Percentiles rank a stretch among this genome's conserved stretches.
phyloP scores from a whole-genome alignment of 768 basidiomycete species.

The Macrocybe gigantea region DNA sequence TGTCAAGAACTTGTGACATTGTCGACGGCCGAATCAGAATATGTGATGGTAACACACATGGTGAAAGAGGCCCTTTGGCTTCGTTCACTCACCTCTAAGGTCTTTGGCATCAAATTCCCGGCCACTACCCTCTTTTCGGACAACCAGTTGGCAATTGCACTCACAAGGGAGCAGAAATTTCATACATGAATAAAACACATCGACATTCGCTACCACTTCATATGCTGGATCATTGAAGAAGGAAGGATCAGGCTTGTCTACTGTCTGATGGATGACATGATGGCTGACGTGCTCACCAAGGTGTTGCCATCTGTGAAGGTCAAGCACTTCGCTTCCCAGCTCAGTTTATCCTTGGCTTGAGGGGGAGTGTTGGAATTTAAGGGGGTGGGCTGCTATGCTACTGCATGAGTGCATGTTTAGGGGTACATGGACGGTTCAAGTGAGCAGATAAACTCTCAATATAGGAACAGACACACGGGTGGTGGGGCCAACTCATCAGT shows the following conservation, averaged over 20 bases:
- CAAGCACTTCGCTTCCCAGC: conserved; percentile 15
- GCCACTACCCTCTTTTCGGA: conserved; percentile 8
- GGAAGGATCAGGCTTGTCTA: conserved; percentile 15
- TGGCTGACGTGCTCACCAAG: conserved; percentile 19
- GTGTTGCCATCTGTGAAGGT: conserved; percentile 18
- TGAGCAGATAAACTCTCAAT: too few species aligned
- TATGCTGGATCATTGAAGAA: conserved; percentile 13
- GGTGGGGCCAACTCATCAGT: too few species aligned
- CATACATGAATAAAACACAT: conserved; percentile 8
- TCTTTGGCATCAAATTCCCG: conserved; percentile 20
- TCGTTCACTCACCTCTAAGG: conserved; percentile 11
- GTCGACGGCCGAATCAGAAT: conserved; percentile 18
- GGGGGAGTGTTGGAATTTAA: conserved; percentile 9
- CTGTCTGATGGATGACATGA: conserved; percentile 20
- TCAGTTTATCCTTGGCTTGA: conserved; percentile 15
- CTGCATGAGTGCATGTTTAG: too few species aligned
- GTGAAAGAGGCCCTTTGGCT: conserved; percentile 13
- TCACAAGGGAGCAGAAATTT: conserved; percentile 1
- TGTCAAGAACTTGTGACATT: conserved; percentile 22
- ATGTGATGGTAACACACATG: conserved; percentile 7
- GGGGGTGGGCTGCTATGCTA: too few species aligned
- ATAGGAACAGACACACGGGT: too few species aligned
- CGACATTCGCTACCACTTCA: conserved; percentile 14
- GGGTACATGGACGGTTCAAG: too few species aligned
- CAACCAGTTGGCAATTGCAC: conserved; percentile 5